Evolutionary conservation across 108 stramenopile species (phyloP), one percentile per base, ranked within the genome.

Genomic region (Nitzschia sp.): DNA sequence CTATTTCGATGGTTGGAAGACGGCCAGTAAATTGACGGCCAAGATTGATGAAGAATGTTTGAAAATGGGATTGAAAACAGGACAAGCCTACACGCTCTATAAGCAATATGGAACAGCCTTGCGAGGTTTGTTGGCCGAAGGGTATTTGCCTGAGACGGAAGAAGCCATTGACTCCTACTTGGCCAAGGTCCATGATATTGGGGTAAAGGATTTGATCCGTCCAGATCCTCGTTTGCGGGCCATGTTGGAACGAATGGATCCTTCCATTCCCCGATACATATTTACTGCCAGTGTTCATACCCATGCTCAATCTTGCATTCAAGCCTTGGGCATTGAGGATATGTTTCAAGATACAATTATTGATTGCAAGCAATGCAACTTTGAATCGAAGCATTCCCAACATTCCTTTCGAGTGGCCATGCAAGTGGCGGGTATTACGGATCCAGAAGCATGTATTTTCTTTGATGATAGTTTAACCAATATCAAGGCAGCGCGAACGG

Each of bases 1-100:
- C 12, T 89, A 90, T 63, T 83, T 83, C 72, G 86, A 90, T 73
- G 55, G 56, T 17, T 90, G 88, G 88, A 71, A 81, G 41, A 65
- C 80, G 7, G 88, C 86, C 10, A 54, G 64, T 0, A 25, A 59
- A 17, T 52, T 90, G 12, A 86, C 85, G 0, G 59, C 56, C 50
- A 83, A 81, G 56, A 90, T 90, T 71, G 86, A 86, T 41, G 67
- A 82, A 51, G 83, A 77, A 77, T 89, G 87, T 60, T 39, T 71
- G 8, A 41, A 73, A 52, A 51, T 46, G 44, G 63, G 68, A 19
- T 48, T 89, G 20, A 73, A 57, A 11, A 14, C 40, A 19, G 87
- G 87, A 0, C 34, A 73, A 12, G 86, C 88, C 29, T 86, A 90
- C 58, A 50, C 83, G 41, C 46, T 90, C 12, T 90, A 86, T 59